Conservation (phyloP, 768 basidiomycete genomes). For the Termitomyces sp. region DNA sequence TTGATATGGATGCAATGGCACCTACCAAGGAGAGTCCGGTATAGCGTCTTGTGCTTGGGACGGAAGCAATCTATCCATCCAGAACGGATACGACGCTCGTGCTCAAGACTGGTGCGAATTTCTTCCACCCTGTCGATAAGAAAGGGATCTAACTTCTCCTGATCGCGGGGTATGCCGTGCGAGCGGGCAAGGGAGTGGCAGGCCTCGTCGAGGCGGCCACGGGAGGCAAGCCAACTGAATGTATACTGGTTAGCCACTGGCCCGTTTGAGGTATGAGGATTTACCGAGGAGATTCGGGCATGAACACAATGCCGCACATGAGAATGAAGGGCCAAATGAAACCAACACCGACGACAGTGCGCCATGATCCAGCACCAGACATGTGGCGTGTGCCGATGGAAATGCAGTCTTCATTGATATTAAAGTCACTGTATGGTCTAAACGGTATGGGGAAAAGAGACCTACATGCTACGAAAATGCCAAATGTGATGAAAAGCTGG, state of each 20-base stretch:
- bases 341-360: conserved; percentile 57
- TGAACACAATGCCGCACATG: conserved; percentile 60
- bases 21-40: conserved; percentile 54
- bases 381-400: conserved; percentile 62
- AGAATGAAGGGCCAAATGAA: conserved; percentile 63
- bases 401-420: conserved; percentile 46
- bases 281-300: conserved; percentile 63
- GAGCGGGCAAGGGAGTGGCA: conserved; percentile 42
- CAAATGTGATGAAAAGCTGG: conserved; percentile 66
- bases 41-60: conserved; percentile 51
- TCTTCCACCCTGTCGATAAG: conserved; percentile 50
- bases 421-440: neutral
- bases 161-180: conserved; percentile 41
- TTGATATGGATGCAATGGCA: neutral
- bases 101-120: conserved; percentile 48
- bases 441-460: neutral
- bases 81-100: conserved; percentile 40
- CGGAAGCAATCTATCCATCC: conserved; percentile 73
- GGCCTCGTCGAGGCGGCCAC: conserved; percentile 46
- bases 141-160: conserved; percentile 37
- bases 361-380: conserved; percentile 51
- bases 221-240: conserved; percentile 52
- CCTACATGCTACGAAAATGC: conserved; percentile 64
- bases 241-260: neutral
- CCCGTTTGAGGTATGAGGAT: neutral